phyloP scores from a whole-genome alignment of 305 asterid genomes.

The Solanum hybrid region DNA sequence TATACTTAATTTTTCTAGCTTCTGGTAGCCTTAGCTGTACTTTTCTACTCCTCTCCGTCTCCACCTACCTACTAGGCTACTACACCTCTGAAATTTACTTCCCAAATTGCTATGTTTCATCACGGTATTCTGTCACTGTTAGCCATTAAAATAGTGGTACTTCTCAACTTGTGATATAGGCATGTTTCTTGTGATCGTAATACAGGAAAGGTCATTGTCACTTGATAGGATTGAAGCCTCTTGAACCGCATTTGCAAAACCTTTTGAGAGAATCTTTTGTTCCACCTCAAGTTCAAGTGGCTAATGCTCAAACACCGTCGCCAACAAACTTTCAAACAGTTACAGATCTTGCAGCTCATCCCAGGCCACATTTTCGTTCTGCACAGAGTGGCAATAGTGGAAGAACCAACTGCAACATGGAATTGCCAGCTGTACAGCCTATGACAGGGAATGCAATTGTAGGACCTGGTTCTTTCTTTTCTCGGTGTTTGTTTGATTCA shows the following conservation, averaged over 20 bases:
- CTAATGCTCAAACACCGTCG: constrained; percentile 24
- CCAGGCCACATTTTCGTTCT: constrained; percentile 18
- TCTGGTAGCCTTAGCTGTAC: neutral
- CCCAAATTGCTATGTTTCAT: neutral
- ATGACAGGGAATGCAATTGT: constrained; percentile 27
- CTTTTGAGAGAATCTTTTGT: constrained; percentile 17
- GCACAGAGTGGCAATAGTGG: constrained; percentile 22
- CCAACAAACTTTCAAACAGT: constrained; percentile 12
- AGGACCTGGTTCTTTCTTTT: constrained; percentile 22
- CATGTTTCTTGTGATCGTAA: neutral
- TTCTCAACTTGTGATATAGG: neutral
- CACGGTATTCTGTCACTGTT: neutral
- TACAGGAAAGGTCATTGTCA: constrained; percentile 68
- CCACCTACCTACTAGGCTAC: neutral
- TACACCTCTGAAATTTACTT: neutral
- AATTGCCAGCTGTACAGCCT: constrained; percentile 22
- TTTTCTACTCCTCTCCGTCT: neutral
- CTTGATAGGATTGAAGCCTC: constrained; percentile 49
- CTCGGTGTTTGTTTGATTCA: neutral
- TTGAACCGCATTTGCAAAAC: constrained; percentile 14
- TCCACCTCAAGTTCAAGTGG: constrained; percentile 29
- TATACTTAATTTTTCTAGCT: neutral
- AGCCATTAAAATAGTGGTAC: neutral
- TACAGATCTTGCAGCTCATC: constrained; percentile 21
- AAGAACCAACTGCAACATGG: constrained; percentile 16